Conservation (phyloP, 768 basidiomycete species). For the Naematelia encephala region DNA sequence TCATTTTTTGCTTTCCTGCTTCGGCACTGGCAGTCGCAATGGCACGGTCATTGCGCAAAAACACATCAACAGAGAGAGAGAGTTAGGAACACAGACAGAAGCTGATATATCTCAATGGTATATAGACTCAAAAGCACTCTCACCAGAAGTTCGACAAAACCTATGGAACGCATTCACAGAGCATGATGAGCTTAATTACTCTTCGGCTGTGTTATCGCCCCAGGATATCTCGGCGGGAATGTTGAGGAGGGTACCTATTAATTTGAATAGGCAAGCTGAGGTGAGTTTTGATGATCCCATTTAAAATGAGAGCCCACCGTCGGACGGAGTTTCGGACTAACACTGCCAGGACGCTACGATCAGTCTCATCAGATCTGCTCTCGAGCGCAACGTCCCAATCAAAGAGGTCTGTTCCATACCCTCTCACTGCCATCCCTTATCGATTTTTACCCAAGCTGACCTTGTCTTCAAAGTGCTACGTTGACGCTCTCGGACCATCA, state of each 20-base stretch:
- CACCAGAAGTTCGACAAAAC: conserved; percentile 61
- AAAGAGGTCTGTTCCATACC: conserved; percentile 60
- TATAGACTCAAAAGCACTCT: conserved; percentile 88
- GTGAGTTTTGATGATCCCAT: conserved; percentile 14
- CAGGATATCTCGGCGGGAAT: conserved; percentile 88
- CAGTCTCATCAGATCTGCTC: conserved; percentile 75
- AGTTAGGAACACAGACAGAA: background rate
- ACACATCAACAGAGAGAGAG: background rate
- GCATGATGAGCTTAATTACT: conserved; percentile 44
- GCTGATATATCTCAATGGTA: background rate
- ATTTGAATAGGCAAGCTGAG: conserved; percentile 58
- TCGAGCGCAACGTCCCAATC: conserved; percentile 74
- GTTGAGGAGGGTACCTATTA: conserved; percentile 75
- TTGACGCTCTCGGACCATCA: conserved; percentile 89
- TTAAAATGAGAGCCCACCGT: too few relatives aligned
- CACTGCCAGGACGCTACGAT: conserved; percentile 83
- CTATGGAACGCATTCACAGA: conserved; percentile 42
- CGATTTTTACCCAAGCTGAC: background rate
- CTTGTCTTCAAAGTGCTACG: conserved; percentile 51
- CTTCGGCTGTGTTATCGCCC: conserved; percentile 60
- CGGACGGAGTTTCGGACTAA: too few relatives aligned
- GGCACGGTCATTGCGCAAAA: background rate
- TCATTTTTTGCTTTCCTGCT: too few relatives aligned
- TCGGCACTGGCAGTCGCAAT: too few relatives aligned
- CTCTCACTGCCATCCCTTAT: background rate